Conservation (phyloP, 495 filamentous ascomycete species). For the Chaetomium cochliodes region DNA sequence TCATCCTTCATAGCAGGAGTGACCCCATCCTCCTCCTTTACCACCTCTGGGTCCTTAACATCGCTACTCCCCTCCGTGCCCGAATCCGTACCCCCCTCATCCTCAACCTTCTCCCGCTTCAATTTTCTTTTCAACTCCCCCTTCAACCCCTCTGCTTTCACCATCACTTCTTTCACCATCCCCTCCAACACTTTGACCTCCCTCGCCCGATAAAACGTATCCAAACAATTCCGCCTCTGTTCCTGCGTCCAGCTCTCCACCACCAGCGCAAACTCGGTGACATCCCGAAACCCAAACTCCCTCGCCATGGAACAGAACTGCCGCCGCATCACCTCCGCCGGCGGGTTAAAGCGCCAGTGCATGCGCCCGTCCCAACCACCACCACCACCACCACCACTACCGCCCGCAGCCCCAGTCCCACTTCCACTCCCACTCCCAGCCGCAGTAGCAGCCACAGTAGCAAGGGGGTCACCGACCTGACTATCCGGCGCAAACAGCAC, state of each 20-base stretch:
- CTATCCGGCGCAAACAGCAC: conserved; percentile 42
- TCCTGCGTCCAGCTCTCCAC: conserved; percentile 94
- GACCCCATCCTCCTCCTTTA: neutral
- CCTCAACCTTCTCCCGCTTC: neutral
- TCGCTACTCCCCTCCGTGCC: neutral
- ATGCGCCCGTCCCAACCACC: conserved; percentile 30
- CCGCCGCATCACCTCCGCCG: conserved; percentile 67
- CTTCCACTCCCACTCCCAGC: neutral
- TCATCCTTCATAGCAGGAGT: neutral
- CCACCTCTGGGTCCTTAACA: neutral
- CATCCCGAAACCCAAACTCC: conserved; percentile 71
- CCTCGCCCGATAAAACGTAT: conserved; percentile 68
- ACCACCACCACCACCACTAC: no score
- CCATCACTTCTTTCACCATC: no score
- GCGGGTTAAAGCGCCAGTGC: conserved; percentile 72
- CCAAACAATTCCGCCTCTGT: conserved; percentile 73
- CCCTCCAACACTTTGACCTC: conserved; percentile 40
- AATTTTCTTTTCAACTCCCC: neutral
- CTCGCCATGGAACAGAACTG: conserved; percentile 91
- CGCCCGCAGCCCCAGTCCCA: no score
- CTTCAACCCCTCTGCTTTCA: conserved; percentile 19
- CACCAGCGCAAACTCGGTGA: conserved; percentile 84
- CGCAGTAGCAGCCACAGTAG: no score
- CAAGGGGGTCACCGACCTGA: conserved; percentile 17
- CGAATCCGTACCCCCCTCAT: neutral